phyloP scores from a whole-genome alignment of 2,329 filamentous ascomycete genomes.

The Grosmannia clavigera region DNA sequence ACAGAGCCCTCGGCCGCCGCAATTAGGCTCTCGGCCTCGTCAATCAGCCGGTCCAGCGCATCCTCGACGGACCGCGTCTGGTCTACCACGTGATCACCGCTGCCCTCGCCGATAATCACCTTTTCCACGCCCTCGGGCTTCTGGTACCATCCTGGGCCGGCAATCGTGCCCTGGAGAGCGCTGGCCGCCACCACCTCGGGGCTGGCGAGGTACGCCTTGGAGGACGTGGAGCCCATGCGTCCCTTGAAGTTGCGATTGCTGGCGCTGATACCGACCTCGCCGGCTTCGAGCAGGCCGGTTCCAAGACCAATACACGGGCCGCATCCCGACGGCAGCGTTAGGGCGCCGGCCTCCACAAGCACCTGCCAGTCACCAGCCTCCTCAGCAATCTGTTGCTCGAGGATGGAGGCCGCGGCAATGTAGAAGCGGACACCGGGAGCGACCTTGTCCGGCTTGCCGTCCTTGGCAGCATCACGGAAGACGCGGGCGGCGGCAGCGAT shows the following conservation, averaged over 20 bases:
- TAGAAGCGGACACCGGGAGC: slow-evolving; percentile 72
- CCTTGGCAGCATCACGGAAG: slow-evolving; percentile 64
- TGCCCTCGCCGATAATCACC: slow-evolving; percentile 20
- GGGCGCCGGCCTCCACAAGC: slow-evolving; percentile 68
- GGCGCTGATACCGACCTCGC: slow-evolving; percentile 77
- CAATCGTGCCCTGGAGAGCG: slow-evolving; percentile 59
- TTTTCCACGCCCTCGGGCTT: slow-evolving; percentile 24
- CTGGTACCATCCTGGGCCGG: slow-evolving; percentile 68
- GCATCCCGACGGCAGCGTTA: slow-evolving; percentile 59
- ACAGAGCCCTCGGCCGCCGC: slow-evolving; percentile 21
- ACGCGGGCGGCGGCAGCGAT: slow-evolving; percentile 71
- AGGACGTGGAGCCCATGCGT: slow-evolving; percentile 62
- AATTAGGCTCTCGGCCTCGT: slow-evolving; percentile 53
- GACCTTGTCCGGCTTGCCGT: slow-evolving; percentile 55
- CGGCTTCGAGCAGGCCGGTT: slow-evolving; percentile 64
- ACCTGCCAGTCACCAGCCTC: slow-evolving; percentile 76
- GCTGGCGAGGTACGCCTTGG: slow-evolving; percentile 67
- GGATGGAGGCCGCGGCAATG: slow-evolving; percentile 71
- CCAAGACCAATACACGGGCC: slow-evolving; percentile 73
- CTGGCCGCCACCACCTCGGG: slow-evolving; percentile 89
- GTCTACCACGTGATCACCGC: slow-evolving; percentile 11
- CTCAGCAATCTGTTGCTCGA: slow-evolving; percentile 68
- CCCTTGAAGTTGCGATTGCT: slow-evolving; percentile 87
- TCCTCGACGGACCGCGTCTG: slow-evolving; percentile 38
- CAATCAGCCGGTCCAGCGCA: slow-evolving; percentile 59